Conservation (phyloP, 2,329 filamentous ascomycete genomes). For the Pseudogymnoascus sp. region DNA sequence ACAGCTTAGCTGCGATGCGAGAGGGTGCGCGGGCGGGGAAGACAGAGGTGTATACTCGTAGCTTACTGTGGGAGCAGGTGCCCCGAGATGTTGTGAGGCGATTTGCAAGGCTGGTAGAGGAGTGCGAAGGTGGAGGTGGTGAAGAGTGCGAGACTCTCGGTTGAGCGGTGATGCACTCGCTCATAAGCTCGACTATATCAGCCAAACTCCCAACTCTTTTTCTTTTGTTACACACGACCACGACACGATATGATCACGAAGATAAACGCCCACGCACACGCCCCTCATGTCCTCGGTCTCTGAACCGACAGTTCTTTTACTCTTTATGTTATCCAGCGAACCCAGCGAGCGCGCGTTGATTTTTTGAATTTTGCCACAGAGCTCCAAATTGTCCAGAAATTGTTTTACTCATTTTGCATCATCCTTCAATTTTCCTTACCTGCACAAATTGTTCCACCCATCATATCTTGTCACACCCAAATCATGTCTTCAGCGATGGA, state of each 20-base stretch:
- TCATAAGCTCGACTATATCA: neutral
- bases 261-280: constrained; percentile 9
- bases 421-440: constrained; percentile 11
- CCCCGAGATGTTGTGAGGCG: constrained; percentile 84
- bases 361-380: neutral
- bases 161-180: neutral
- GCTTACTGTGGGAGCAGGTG: constrained; percentile 89
- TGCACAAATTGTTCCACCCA: neutral
- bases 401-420: constrained; percentile 6
- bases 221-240: constrained; percentile 17
- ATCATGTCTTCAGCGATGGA: neutral
- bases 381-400: neutral
- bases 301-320: neutral
- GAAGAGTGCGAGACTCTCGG: constrained; percentile 14
- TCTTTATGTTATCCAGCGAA: neutral
- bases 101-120: constrained; percentile 84
- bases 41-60: constrained; percentile 87
- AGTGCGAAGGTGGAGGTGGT: constrained; percentile 46
- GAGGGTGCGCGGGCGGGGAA: constrained; percentile 61
- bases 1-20: constrained; percentile 74
- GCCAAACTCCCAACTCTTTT: constrained; percentile 14
- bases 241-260: constrained; percentile 12
- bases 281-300: constrained; percentile 10
- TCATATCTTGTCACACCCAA: neutral
- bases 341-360: neutral